Evolutionary conservation across 2,329 filamentous ascomycete genomes (phyloP).

Genomic region (Penicillium sp.): DNA sequence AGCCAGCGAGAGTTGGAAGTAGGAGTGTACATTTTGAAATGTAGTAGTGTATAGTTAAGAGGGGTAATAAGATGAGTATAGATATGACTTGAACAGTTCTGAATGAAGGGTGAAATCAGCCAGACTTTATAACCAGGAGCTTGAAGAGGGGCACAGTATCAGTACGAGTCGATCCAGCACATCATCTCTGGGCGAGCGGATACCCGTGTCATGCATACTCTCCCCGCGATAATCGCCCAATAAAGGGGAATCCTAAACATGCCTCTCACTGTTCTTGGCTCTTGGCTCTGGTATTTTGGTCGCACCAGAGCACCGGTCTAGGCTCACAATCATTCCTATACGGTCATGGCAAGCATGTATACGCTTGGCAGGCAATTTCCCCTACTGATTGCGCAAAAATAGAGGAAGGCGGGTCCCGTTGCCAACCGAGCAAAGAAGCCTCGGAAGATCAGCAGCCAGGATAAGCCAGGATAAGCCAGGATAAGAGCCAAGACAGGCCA

Average conservation of each 20-base stretch:
- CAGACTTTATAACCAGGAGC: conserved; percentile 27
- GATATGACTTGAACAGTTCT: not conserved
- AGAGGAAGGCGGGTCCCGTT: conserved; percentile 16
- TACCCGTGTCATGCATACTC: conserved; percentile 19
- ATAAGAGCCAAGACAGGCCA: conserved; percentile 13
- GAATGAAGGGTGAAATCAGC: conserved; percentile 12
- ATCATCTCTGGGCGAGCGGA: conserved; percentile 21
- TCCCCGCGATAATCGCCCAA: conserved; percentile 21
- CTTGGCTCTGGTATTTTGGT: conserved; percentile 21
- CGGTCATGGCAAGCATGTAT: conserved; percentile 10
- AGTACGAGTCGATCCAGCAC: conserved; percentile 27
- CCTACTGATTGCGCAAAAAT: conserved; percentile 9
- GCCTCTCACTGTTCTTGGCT: conserved; percentile 28
- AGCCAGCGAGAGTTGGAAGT: conserved; percentile 31
- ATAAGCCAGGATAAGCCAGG: conserved; percentile 26
- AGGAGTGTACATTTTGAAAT: conserved; percentile 28
- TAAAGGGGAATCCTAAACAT: conserved; percentile 18
- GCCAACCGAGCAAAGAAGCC: conserved; percentile 25
- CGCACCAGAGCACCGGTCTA: conserved; percentile 7
- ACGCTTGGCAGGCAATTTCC: conserved; percentile 9
- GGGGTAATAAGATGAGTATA: not conserved
- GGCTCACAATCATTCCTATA: conserved; percentile 13
- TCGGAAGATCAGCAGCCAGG: conserved; percentile 33
- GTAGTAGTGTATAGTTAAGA: not conserved
- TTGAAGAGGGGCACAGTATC: conserved; percentile 25